Percentiles rank a stretch among this genome's conserved stretches.
phyloP scores from a whole-genome alignment of 225 moss, liverwort and hornwort species.

The Pseudoscleropodium purum region DNA sequence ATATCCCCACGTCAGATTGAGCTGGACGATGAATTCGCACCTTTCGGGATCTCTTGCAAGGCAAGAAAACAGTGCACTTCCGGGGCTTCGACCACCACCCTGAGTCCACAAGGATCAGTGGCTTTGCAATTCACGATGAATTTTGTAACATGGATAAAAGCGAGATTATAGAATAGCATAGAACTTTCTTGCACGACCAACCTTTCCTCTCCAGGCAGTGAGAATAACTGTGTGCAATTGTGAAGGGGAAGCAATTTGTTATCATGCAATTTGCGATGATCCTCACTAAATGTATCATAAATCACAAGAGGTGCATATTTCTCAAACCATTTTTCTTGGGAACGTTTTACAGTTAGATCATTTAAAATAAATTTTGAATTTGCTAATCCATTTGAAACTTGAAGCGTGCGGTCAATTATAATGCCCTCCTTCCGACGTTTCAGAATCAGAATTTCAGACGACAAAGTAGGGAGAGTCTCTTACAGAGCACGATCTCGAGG shows the following conservation, averaged over 20 bases:
- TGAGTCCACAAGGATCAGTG: neutral
- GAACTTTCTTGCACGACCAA: neutral
- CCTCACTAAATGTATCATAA: neutral
- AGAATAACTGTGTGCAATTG: neutral
- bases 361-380: neutral
- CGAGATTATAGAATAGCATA: neutral
- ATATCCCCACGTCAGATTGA: neutral
- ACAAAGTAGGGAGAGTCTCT: neutral
- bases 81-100: constrained; percentile 38
- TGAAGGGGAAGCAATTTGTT: neutral
- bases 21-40: neutral
- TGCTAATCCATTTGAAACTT: neutral
- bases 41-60: constrained; percentile 27
- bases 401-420: neutral
- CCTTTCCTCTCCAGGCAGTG: neutral
- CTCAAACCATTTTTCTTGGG: neutral
- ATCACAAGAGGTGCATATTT: neutral
- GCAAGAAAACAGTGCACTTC: constrained; percentile 46
- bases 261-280: neutral
- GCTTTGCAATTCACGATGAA: neutral
- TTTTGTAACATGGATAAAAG: neutral
- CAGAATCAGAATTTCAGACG: neutral
- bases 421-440: neutral
- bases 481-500: constrained; percentile 15
- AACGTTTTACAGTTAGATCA: neutral